These are phyloP conservation scores for Fusarium algeriense DNA, from an alignment of 2,329 filamentous ascomycete species.

Conservation along the genomic window DNA sequence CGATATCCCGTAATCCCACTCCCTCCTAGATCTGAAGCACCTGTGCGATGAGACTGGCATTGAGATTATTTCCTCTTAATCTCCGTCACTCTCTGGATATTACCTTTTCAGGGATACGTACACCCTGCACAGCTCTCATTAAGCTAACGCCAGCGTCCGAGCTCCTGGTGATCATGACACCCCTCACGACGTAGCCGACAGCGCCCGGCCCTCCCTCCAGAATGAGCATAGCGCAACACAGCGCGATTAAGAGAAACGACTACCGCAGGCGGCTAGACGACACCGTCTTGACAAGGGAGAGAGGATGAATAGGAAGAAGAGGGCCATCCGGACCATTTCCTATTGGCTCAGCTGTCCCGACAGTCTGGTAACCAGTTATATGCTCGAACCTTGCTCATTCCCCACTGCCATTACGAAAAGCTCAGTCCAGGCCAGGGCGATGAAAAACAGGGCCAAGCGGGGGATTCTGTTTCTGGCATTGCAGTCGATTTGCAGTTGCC, in stretches of 20 bases:
- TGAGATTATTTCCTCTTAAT: slow-evolving; percentile 7
- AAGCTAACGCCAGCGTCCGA: not conserved
- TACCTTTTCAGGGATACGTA: slow-evolving; percentile 1
- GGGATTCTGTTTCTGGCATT: not conserved
- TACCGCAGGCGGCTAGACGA: not conserved
- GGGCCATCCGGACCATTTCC: slow-evolving; percentile 26
- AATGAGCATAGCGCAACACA: slow-evolving; percentile 15
- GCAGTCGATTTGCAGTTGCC: slow-evolving; percentile 6
- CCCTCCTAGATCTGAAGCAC: not conserved
- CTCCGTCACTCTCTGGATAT: not conserved
- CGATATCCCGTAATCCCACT: not conserved
- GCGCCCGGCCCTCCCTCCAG: slow-evolving; percentile 6
- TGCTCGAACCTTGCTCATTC: slow-evolving; percentile 6
- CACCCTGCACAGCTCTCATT: not conserved
- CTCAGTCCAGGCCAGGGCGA: slow-evolving; percentile 5
- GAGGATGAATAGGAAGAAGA: slow-evolving; percentile 5
- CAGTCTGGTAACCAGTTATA: slow-evolving; percentile 34
- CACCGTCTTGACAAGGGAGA: not conserved
- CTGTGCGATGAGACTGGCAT: slow-evolving; percentile 1
- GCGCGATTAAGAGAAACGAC: not conserved
- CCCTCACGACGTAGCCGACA: slow-evolving; percentile 1
- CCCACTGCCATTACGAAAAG: slow-evolving; percentile 9
- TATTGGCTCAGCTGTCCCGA: slow-evolving; percentile 40
- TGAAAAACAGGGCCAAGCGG: slow-evolving; percentile 1
- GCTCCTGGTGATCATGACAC: slow-evolving; percentile 24